Conservation (phyloP, 2,329 filamentous ascomycete species). For the Dactylellina leptospora region DNA sequence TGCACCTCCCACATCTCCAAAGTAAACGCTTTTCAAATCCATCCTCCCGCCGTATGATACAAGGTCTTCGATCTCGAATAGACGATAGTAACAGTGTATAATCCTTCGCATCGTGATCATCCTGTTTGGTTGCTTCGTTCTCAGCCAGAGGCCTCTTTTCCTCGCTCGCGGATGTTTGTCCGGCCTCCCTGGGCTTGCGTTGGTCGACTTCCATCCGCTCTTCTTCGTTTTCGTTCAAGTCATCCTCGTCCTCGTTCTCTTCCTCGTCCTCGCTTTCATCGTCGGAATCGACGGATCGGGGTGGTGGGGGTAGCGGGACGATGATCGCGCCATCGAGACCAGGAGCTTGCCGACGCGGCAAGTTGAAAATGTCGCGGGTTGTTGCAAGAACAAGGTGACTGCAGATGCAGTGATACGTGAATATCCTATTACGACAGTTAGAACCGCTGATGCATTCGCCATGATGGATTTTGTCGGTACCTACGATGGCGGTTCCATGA, state of each 20-base stretch:
- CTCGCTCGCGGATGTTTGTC: not conserved
- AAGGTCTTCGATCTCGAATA: slow-evolving; percentile 63
- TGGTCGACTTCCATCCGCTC: slow-evolving; percentile 48
- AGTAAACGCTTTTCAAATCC: slow-evolving; percentile 74
- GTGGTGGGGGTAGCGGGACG: slow-evolving; percentile 64
- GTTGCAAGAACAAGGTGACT: slow-evolving; percentile 71
- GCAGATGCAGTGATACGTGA: slow-evolving; percentile 72
- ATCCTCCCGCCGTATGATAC: slow-evolving; percentile 67
- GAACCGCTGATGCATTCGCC: not conserved
- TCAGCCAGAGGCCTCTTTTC: not conserved
- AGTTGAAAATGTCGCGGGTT: slow-evolving; percentile 64
- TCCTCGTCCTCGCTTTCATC: slow-evolving; percentile 53
- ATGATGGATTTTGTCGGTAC: not conserved
- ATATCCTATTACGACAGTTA: slow-evolving; percentile 58
- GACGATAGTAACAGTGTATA: slow-evolving; percentile 66
- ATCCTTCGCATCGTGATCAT: slow-evolving; percentile 55
- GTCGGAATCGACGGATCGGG: slow-evolving; percentile 55
- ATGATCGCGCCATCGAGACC: slow-evolving; percentile 68
- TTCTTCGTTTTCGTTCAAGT: slow-evolving; percentile 10
- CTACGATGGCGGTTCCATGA: slow-evolving; percentile 41
- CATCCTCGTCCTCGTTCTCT: slow-evolving; percentile 12
- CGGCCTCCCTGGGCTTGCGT: not conserved
- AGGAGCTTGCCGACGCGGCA: slow-evolving; percentile 66
- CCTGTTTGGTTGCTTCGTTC: slow-evolving; percentile 44
- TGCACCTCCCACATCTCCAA: slow-evolving; percentile 70